Evolutionary conservation across 345 rosid species (phyloP), one percentile per base, ranked within the genome.

Genomic region (Orychophragmus violaceus): DNA sequence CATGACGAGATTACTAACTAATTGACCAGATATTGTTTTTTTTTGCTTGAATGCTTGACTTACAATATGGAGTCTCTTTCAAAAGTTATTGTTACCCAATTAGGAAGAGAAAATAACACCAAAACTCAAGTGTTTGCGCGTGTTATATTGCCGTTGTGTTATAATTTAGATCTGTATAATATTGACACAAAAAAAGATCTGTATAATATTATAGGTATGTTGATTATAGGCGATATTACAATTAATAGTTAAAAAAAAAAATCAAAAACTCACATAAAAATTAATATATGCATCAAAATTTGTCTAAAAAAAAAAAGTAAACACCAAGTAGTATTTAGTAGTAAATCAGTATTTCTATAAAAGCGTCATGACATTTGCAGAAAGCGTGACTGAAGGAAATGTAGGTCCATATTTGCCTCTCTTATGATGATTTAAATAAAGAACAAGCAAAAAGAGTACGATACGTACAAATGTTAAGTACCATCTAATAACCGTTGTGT

Each of bases 401-500:
- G 55, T 56, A 55, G 54, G 62, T 45, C 25, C 33, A 56, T 23
- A 54, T 54, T n/a, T 44, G 63, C 5, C 16, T 21, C 45, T 30
- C 22, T 36, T 57, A 45, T 56, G 3, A 8, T 42, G 55, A 41
- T 9, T 57, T 54, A 30, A 16, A 50, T 50, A 39, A 8, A 6
- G 48, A 51, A 37, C 44, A 36, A 36, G 42, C 13, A 36, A 36
- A 35, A 35, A 48, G 56, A 48, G 77, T 73, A 73, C 77, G 72
- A 66, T 51, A 66, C 77, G 77, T 73, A 66, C 77, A 39, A 66
- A n/a, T 39, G 67, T 66, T 66, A 50, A 55, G 67, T 66, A 59
- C 70, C 66, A 41, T 49, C 46, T 57, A 35, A 28, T 39, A 65
- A 9, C 12, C 35, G 18, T 65, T 58, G 61, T 30, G 66, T 58